These are phyloP conservation scores for Apiosordaria backusii DNA, from an alignment of 495 filamentous ascomycete species.

Conservation along the genomic window DNA sequence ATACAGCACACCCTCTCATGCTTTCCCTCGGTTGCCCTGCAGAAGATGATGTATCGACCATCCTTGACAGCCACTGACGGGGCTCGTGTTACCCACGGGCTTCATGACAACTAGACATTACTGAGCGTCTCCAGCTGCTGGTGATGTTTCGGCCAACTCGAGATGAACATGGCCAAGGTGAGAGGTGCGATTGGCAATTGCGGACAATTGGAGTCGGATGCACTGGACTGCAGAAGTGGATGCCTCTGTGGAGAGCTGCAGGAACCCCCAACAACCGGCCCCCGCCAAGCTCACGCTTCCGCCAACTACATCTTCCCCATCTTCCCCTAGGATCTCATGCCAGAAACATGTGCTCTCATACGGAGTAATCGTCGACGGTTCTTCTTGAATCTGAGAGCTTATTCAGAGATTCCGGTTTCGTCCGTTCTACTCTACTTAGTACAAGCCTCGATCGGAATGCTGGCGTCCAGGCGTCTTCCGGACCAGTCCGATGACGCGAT, in stretches of 20 bases:
- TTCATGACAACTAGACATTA: neutral
- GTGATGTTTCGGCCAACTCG: neutral
- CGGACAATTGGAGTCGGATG: neutral
- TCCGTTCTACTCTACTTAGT: neutral
- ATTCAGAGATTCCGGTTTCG: neutral
- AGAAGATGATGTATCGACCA: neutral
- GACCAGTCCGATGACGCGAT: conserved; percentile 1
- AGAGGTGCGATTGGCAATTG: conserved; percentile 1
- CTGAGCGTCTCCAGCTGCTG: neutral
- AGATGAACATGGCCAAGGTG: neutral
- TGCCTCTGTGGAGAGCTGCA: conserved; percentile 3
- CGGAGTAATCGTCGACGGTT: neutral
- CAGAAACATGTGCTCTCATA: neutral
- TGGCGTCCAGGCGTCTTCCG: neutral
- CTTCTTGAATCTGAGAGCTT: no score
- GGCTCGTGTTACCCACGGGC: neutral
- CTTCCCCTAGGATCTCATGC: neutral
- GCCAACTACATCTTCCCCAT: neutral
- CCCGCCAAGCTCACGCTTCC: neutral
- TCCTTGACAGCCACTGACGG: conserved; percentile 5
- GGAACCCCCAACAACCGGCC: neutral
- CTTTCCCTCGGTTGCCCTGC: neutral
- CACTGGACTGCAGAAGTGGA: neutral
- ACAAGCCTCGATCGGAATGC: neutral
- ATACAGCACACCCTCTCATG: neutral